These are phyloP conservation scores for Cephaloascus fragrans DNA, from an alignment of 805 yeast species.

Conservation along the genomic window DNA sequence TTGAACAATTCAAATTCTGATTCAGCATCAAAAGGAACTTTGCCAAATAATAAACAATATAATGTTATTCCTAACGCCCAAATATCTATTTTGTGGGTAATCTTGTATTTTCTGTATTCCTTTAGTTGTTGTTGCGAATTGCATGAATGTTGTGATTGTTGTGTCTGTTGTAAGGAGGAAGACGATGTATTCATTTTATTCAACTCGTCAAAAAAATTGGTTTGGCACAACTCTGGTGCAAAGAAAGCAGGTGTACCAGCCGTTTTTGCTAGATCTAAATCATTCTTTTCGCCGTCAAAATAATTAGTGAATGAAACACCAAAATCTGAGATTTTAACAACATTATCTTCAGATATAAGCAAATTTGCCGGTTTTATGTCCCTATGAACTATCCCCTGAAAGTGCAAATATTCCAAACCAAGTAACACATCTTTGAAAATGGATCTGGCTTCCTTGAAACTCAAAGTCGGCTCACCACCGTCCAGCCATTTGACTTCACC, in stretches of 20 bases:
- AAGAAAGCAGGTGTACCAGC: slow-evolving; percentile 97
- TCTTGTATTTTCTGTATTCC: slow-evolving; percentile 33
- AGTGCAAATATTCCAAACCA: slow-evolving; percentile 86
- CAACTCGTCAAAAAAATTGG: slow-evolving; percentile 24
- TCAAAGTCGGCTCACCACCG: slow-evolving; percentile 54
- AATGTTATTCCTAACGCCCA: slow-evolving; percentile 96
- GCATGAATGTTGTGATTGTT: too few relatives aligned
- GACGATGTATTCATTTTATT: slow-evolving; percentile 1
- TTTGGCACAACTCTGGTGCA: slow-evolving; percentile 85
- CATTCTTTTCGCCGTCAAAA: slow-evolving; percentile 39
- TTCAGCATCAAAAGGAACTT: slow-evolving; percentile 80
- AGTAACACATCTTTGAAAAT: slow-evolving; percentile 75
- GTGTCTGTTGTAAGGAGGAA: not conserved
- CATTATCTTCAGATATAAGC: slow-evolving; percentile 55
- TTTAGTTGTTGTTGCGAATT: too few relatives aligned
- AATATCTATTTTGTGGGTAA: slow-evolving; percentile 82
- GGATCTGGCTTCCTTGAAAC: slow-evolving; percentile 56
- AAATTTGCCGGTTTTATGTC: slow-evolving; percentile 95
- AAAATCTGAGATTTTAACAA: slow-evolving; percentile 91
- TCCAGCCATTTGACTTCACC: slow-evolving; percentile 88
- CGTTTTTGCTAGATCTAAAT: slow-evolving; percentile 83
- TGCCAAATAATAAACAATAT: slow-evolving; percentile 80
- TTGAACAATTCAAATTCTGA: slow-evolving; percentile 81
- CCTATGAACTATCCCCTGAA: slow-evolving; percentile 86
- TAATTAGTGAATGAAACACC: slow-evolving; percentile 78